These are phyloP conservation scores for Monilinia vaccinii-corymbosi DNA, from an alignment of 2,329 filamentous ascomycete genomes.

Conservation along the genomic window DNA sequence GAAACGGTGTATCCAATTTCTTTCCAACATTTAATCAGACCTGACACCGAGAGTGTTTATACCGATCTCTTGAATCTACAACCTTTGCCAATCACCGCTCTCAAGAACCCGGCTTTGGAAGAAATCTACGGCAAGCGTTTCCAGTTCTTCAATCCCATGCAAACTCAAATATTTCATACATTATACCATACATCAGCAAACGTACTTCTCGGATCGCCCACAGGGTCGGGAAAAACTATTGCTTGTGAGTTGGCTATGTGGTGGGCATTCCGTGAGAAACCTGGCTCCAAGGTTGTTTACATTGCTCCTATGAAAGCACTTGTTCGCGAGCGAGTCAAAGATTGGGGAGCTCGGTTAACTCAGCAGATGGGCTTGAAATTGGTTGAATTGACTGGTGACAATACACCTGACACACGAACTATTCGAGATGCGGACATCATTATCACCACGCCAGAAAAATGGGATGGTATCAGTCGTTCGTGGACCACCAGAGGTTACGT, in stretches of 20 bases:
- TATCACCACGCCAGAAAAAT: slow-evolving; percentile 98
- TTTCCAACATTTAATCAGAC: slow-evolving; percentile 94
- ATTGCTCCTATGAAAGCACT: slow-evolving; percentile 99
- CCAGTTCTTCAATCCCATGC: slow-evolving; percentile 98
- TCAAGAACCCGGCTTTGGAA: slow-evolving; percentile 81
- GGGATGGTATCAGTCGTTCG: slow-evolving; percentile 97
- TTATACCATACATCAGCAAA: slow-evolving; percentile 89
- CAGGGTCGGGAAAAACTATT: slow-evolving; percentile 94
- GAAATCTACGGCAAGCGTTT: slow-evolving; percentile 84
- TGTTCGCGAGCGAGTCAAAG: slow-evolving; percentile 89
- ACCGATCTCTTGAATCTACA: slow-evolving; percentile 90
- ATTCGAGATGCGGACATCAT: slow-evolving; percentile 97
- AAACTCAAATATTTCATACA: slow-evolving; percentile 96
- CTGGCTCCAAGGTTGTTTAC: slow-evolving; percentile 95
- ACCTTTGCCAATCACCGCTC: slow-evolving; percentile 73
- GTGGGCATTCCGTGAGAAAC: slow-evolving; percentile 95
- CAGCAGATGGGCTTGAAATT: slow-evolving; percentile 77
- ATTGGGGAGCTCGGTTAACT: slow-evolving; percentile 80
- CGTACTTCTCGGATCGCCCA: slow-evolving; percentile 88
- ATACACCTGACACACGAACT: slow-evolving; percentile 91
- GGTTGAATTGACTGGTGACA: slow-evolving; percentile 94
- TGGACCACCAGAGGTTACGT: slow-evolving; percentile 98
- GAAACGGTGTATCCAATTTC: slow-evolving; percentile 94
- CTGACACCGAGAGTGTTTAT: slow-evolving; percentile 95
- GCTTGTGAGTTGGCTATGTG: slow-evolving; percentile 97